Conservation (phyloP, 2,329 filamentous ascomycete species). For the Daldinia eschscholtzii region DNA sequence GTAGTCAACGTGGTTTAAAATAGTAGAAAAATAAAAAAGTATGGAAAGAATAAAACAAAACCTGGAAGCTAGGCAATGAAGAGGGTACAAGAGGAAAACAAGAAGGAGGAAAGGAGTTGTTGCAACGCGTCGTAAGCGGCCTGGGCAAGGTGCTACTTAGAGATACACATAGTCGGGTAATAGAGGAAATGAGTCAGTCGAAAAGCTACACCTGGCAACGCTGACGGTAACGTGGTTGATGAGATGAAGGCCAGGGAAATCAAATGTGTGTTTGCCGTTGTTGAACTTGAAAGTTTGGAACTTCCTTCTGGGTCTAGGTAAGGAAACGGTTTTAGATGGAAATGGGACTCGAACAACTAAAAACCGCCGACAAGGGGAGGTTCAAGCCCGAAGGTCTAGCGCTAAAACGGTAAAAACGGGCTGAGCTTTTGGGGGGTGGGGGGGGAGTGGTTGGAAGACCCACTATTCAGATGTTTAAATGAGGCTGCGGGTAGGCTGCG, state of each 20-base stretch:
- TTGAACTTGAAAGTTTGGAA: slow-evolving; percentile 6
- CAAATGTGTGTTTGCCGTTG: slow-evolving; percentile 6
- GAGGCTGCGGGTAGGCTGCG: slow-evolving; percentile 27
- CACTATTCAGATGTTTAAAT: slow-evolving; percentile 27
- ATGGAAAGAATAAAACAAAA: slow-evolving; percentile 16
- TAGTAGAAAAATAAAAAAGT: not conserved
- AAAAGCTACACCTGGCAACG: slow-evolving; percentile 16
- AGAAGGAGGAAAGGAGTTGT: slow-evolving; percentile 20
- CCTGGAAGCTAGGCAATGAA: slow-evolving; percentile 4
- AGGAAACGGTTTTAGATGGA: slow-evolving; percentile 19
- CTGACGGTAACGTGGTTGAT: slow-evolving; percentile 10
- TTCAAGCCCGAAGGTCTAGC: slow-evolving; percentile 32
- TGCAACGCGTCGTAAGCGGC: slow-evolving; percentile 41
- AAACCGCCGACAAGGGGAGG: slow-evolving; percentile 31
- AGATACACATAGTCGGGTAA: slow-evolving; percentile 35
- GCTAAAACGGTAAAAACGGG: slow-evolving; percentile 30
- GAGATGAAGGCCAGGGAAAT: slow-evolving; percentile 10
- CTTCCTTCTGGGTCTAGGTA: not conserved
- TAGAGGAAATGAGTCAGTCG: slow-evolving; percentile 10
- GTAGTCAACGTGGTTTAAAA: not conserved
- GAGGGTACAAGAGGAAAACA: not conserved
- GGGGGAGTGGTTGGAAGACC: slow-evolving; percentile 4
- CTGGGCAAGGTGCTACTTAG: slow-evolving; percentile 24
- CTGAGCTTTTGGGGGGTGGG: slow-evolving; percentile 23
- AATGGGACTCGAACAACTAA: slow-evolving; percentile 35